Evolutionary conservation across 331 rosid species (phyloP), one percentile per base, ranked within the genome.

Genomic region (Malus hybrid): DNA sequence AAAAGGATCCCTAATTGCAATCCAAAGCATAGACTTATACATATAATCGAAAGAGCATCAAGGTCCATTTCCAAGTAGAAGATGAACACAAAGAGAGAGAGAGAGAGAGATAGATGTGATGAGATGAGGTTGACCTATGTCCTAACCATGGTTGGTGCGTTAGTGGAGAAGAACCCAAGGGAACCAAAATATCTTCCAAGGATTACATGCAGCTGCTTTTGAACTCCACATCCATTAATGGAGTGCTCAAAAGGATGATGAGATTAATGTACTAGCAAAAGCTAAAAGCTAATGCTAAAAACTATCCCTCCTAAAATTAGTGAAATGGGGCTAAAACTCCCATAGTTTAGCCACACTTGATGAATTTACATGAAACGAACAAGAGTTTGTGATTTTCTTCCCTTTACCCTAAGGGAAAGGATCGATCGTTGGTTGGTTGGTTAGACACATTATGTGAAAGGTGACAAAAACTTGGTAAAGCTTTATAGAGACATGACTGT

Each of bases 71-170:
- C 88, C 76, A 79, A 74, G 83, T 73, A 68, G 65, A 54, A 67
- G 72, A 67, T 62, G 65, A 16, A 24, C 78, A 24, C 78, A 54
- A 79, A 7, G 24, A 31, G 48, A 64, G 50, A 64, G 14, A 39
- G 76, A 64, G 68, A 67, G 79, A 70, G 52, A 32, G 62, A 65
- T 73, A 63, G 78, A 74, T 31, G 52, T 28, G 70, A n/a, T 70
- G 81, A 46, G 83, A 81, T 70, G 85, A 85, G 87, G 73, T 78
- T 84, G 89, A 90, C 97, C 96, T 86, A 88, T 76, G 96, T 88
- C 96, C 97, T 93, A 93, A 91, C 98, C 98, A 93, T 93, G 98
- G 98, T 91, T 93, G 94, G 91, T 85, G 93, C 75, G 83, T 83
- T 80, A 90, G 89, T 86, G 87, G 85, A 86, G 83, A 76, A 67